Conservation (phyloP, 208 protist species). For the Vickermania ingenoplastis region DNA sequence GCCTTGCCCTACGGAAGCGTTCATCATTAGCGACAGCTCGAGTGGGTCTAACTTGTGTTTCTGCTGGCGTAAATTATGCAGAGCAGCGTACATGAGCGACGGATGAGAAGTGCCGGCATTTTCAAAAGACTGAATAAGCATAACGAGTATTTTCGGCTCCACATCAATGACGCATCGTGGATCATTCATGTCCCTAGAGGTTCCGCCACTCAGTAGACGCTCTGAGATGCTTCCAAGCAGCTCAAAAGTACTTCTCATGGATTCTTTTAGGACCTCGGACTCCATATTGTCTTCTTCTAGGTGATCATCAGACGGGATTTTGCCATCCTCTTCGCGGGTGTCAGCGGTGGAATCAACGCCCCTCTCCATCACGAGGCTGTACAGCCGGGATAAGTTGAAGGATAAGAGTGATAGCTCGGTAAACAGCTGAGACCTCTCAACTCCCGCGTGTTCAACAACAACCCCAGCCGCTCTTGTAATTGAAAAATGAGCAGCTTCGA, state of each 20-base stretch:
- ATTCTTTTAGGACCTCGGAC: neutral
- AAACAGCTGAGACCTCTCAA: neutral
- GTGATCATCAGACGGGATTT: neutral
- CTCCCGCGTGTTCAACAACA: neutral
- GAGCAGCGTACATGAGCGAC: slow-evolving; percentile 43
- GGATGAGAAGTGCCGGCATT: slow-evolving; percentile 19
- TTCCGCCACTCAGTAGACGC: neutral
- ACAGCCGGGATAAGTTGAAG: neutral
- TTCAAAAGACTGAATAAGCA: slow-evolving; percentile 75
- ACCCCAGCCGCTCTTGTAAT: neutral
- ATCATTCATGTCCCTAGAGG: neutral
- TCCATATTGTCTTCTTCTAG: neutral
- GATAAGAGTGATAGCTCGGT: neutral
- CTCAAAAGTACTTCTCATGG: neutral
- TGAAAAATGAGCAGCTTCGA: too few species aligned
- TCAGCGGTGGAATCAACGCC: neutral
- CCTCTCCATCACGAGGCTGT: neutral
- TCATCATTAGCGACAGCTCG: slow-evolving; percentile 65
- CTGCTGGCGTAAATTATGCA: slow-evolving; percentile 35
- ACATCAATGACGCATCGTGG: slow-evolving; percentile 3
- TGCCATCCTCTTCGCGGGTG: neutral
- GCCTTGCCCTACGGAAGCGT: slow-evolving; percentile 44
- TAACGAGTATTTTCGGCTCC: slow-evolving; percentile 53
- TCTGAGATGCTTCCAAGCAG: neutral
- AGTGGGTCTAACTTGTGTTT: slow-evolving; percentile 41